A percentile compares a stretch with the other conserved stretches of the same genome.
phyloP scores from a whole-genome alignment of 2,329 filamentous ascomycete species.

The Podosphaera xanthii region DNA sequence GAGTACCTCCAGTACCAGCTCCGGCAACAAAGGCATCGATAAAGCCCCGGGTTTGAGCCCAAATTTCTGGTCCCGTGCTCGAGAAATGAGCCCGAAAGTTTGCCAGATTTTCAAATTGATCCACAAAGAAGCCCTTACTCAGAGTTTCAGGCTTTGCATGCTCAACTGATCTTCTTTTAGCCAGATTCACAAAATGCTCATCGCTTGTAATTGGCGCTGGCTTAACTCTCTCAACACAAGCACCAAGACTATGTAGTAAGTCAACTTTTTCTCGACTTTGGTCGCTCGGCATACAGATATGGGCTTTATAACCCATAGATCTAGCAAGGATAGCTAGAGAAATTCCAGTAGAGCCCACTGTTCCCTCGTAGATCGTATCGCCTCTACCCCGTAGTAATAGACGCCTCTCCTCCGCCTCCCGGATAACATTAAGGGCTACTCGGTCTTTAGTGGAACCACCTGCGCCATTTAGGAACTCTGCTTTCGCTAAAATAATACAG shows the following conservation, averaged over 20 bases:
- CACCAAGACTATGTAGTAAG: conserved; percentile 71
- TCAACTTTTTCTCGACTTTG: conserved; percentile 74
- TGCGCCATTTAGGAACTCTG: conserved; percentile 88
- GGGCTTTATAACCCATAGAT: conserved; percentile 70
- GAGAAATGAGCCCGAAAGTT: conserved; percentile 73
- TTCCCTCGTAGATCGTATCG: conserved; percentile 94
- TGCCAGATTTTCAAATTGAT: conserved; percentile 82
- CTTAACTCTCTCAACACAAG: conserved; percentile 72
- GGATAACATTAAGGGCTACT: conserved; percentile 77
- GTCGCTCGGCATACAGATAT: conserved; percentile 96
- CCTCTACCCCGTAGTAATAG: conserved; percentile 57
- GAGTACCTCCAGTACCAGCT: conserved; percentile 82
- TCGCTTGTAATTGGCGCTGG: conserved; percentile 87
- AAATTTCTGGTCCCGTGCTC: conserved; percentile 78
- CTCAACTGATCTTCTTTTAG: conserved; percentile 49
- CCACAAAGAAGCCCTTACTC: conserved; percentile 74
- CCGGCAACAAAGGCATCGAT: conserved; percentile 82
- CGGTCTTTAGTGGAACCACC: conserved; percentile 88
- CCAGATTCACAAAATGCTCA: conserved; percentile 84
- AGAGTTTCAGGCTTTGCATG: conserved; percentile 39
- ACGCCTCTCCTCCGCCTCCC: conserved; percentile 54
- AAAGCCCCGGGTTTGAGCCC: conserved; percentile 45
- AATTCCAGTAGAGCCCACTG: conserved; percentile 88
- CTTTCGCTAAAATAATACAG: conserved; percentile 77
- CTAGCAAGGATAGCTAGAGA: conserved; percentile 75